Conservation (phyloP, 129 eudicot genomes). For the Escallonia rubra region DNA sequence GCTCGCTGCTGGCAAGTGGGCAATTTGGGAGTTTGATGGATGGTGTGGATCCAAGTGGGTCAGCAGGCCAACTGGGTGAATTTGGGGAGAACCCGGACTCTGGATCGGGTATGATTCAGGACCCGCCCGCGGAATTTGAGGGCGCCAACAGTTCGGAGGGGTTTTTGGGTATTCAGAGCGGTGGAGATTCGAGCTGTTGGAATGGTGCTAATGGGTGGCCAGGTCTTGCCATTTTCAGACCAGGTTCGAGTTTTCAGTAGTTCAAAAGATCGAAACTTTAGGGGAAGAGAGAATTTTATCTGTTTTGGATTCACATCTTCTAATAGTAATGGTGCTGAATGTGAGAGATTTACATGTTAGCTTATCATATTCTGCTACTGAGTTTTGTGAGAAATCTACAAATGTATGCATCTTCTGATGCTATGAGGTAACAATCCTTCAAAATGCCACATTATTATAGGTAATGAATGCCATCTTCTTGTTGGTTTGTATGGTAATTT, state of each 20-base stretch:
- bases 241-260: slow-evolving; percentile 59
- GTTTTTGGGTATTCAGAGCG: slow-evolving; percentile 28
- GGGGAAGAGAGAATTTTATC: background rate
- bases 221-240: slow-evolving; percentile 67
- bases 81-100: slow-evolving; percentile 18
- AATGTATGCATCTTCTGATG: no score
- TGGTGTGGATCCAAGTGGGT: slow-evolving; percentile 24
- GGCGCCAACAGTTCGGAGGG: slow-evolving; percentile 20
- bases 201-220: slow-evolving; percentile 45
- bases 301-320: background rate
- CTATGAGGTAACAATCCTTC: no score
- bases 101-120: slow-evolving; percentile 23
- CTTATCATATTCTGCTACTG: no score
- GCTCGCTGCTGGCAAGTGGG: slow-evolving; percentile 40
- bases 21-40: slow-evolving; percentile 52
- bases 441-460: no score
- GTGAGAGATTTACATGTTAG: background rate
- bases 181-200: slow-evolving; percentile 33
- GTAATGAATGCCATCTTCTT: no score
- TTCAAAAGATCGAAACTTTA: background rate
- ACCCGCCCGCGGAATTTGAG: slow-evolving; percentile 26
- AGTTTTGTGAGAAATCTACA: no score
- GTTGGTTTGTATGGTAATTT: no score
- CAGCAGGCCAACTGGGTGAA: slow-evolving; percentile 18
- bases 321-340: background rate